phyloP scores from a whole-genome alignment of 768 basidiomycete genomes.

The Boletus pseudo-olivaceus region DNA sequence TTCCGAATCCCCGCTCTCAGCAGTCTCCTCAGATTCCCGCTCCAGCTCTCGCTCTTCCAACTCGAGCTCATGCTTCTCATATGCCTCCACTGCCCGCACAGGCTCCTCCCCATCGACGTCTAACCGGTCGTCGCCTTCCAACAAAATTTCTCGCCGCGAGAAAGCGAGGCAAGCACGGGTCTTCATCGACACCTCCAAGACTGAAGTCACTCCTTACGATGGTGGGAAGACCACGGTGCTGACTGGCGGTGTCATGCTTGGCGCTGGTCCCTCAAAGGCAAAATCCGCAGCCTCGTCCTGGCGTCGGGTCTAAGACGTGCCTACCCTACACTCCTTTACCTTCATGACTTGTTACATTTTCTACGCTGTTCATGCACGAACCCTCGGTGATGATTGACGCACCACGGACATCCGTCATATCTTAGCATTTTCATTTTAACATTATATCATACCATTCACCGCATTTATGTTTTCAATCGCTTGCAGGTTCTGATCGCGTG shows the following conservation, averaged over 20 bases:
- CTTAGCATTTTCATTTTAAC: slow-evolving; percentile 33
- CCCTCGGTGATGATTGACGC: slow-evolving; percentile 26
- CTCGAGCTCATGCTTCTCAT: slow-evolving; percentile 72
- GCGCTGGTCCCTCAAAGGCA: slow-evolving; percentile 40
- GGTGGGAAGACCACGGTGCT: slow-evolving; percentile 87
- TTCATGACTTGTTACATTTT: slow-evolving; percentile 20
- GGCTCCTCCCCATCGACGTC: slow-evolving; percentile 44
- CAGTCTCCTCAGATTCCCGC: slow-evolving; percentile 49
- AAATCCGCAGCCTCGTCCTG: slow-evolving; percentile 43
- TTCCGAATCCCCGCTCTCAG: slow-evolving; percentile 58
- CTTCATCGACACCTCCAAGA: slow-evolving; percentile 71
- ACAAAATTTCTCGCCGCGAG: slow-evolving; percentile 65
- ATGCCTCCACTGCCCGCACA: slow-evolving; percentile 54
- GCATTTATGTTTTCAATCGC: slow-evolving; percentile 22
- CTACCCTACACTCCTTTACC: slow-evolving; percentile 23
- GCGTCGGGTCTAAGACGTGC: slow-evolving; percentile 48
- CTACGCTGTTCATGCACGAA: slow-evolving; percentile 25
- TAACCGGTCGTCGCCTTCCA: slow-evolving; percentile 40
- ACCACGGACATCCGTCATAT: slow-evolving; percentile 29
- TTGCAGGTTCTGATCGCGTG: slow-evolving; percentile 27
- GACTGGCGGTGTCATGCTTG: slow-evolving; percentile 87
- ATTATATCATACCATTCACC: slow-evolving; percentile 30
- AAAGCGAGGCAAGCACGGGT: slow-evolving; percentile 65
- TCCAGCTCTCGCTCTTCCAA: slow-evolving; percentile 63
- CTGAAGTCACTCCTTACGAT: slow-evolving; percentile 79